These are phyloP conservation scores for Kluyveromyces wickerhamii DNA, from an alignment of 805 yeast genomes.

Conservation along the genomic window DNA sequence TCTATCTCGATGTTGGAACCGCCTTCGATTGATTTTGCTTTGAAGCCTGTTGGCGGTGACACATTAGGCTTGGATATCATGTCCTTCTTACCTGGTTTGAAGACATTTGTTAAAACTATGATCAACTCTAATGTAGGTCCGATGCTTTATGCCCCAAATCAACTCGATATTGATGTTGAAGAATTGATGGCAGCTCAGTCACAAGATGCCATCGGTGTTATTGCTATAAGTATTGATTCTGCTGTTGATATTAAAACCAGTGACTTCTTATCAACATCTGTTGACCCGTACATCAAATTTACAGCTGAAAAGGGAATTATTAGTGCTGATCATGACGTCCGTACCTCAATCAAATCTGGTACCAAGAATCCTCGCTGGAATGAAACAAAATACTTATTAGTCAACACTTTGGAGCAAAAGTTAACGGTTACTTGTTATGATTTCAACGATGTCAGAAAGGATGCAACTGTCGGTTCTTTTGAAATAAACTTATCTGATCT, in stretches of 20 bases:
- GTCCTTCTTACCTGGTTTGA: slow-evolving; percentile 76
- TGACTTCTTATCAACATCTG: slow-evolving; percentile 32
- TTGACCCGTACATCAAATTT: slow-evolving; percentile 53
- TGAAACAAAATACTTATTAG: slow-evolving; percentile 55
- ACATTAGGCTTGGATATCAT: slow-evolving; percentile 79
- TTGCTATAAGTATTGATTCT: slow-evolving; percentile 54
- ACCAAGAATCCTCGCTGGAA: slow-evolving; percentile 56
- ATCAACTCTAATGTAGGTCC: slow-evolving; percentile 68
- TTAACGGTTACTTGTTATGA: slow-evolving; percentile 48
- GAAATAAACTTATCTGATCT: slow-evolving; percentile 52
- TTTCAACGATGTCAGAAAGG: slow-evolving; percentile 49
- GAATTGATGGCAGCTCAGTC: slow-evolving; percentile 56
- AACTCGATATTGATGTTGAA: slow-evolving; percentile 66
- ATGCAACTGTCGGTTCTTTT: slow-evolving; percentile 41
- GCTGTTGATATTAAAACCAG: slow-evolving; percentile 42
- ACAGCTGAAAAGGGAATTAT: slow-evolving; percentile 36
- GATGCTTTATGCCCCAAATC: slow-evolving; percentile 76
- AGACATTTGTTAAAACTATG: slow-evolving; percentile 59
- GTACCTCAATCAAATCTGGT: slow-evolving; percentile 50
- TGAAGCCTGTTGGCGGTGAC: slow-evolving; percentile 86
- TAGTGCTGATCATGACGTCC: slow-evolving; percentile 29
- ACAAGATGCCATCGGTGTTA: slow-evolving; percentile 62
- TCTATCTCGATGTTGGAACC: slow-evolving; percentile 69
- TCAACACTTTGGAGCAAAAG: slow-evolving; percentile 49
- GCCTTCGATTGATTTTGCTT: slow-evolving; percentile 67